These are phyloP conservation scores for Paraphaeosphaeria minitans DNA, from an alignment of 2,329 filamentous ascomycete species.

Conservation along the genomic window DNA sequence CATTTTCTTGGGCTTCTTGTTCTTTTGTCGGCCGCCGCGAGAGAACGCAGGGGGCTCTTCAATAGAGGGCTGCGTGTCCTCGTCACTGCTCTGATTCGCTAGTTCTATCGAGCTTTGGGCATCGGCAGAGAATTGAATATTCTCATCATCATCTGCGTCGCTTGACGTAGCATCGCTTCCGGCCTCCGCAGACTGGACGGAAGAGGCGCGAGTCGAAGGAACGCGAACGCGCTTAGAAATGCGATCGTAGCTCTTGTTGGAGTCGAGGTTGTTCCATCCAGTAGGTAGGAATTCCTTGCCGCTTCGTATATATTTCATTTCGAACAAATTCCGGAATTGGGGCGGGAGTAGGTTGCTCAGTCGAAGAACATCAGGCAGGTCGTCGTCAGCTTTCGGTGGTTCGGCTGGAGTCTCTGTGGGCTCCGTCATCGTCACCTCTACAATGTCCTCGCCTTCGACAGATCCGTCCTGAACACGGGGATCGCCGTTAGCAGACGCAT, in stretches of 20 bases:
- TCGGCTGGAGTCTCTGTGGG: constrained; percentile 44
- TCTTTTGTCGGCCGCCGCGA: constrained; percentile 39
- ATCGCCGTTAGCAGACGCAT: constrained; percentile 70
- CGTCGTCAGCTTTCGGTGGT: constrained; percentile 30
- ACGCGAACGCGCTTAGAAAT: constrained; percentile 54
- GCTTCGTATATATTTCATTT: constrained; percentile 67
- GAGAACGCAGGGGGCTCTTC: constrained; percentile 26
- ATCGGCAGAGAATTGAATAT: constrained; percentile 33
- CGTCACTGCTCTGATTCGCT: constrained; percentile 44
- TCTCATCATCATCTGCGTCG: constrained; percentile 46
- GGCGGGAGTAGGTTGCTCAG: constrained; percentile 66
- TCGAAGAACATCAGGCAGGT: constrained; percentile 54
- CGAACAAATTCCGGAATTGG: constrained; percentile 69
- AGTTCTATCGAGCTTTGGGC: constrained; percentile 35
- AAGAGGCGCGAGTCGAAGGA: constrained; percentile 39
- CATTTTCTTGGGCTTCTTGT: constrained; percentile 38
- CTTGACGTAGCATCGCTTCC: constrained; percentile 37
- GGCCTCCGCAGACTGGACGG: constrained; percentile 38
- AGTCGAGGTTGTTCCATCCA: constrained; percentile 69
- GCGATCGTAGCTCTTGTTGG: constrained; percentile 63
- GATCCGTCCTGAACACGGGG: constrained; percentile 76
- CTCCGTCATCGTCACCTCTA: constrained; percentile 87
- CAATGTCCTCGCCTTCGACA: constrained; percentile 85
- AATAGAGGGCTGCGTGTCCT: constrained; percentile 39
- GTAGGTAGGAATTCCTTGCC: constrained; percentile 67